Percentiles rank a stretch among this genome's conserved stretches.
Conservation (phyloP, 164 flowering plant genomes). For the Macadamia tetraphylla region DNA sequence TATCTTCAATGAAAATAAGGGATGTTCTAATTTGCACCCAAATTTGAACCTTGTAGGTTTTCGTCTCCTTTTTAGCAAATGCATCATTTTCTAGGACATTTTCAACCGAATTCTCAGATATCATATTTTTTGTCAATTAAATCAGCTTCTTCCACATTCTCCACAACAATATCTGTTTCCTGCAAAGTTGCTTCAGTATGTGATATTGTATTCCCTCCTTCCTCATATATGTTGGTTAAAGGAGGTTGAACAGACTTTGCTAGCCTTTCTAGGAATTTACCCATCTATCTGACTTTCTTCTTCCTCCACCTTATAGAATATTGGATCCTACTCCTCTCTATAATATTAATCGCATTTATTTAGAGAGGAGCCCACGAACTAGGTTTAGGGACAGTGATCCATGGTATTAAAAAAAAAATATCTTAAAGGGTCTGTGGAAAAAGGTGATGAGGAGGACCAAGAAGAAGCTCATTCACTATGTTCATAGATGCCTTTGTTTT, state of each 20-base stretch:
- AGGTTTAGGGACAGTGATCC: no score
- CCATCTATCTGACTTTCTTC: conserved; percentile 95
- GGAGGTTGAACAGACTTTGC: conserved; percentile 45
- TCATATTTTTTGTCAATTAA: conserved; percentile 14
- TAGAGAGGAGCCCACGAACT: no score
- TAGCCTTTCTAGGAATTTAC: conserved; percentile 52
- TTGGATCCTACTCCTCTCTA: no score
- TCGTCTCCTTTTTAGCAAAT: conserved; percentile 19
- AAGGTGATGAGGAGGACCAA: no score
- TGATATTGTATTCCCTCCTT: conserved; percentile 16
- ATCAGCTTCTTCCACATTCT: conserved; percentile 30
- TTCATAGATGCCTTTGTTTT: no score
- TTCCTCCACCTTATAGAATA: conserved; percentile 72
- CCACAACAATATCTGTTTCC: conserved; percentile 12
- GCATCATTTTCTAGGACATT: conserved; percentile 24
- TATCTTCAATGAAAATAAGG: conserved; percentile 60
- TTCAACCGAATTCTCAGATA: conserved; percentile 21
- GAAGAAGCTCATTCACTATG: no score
- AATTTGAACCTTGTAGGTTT: conserved; percentile 35
- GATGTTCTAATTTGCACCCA: conserved; percentile 84
- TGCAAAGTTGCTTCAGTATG: conserved; percentile 14
- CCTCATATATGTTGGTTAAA: conserved; percentile 27
- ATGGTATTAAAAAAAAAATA: no score
- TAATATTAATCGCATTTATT: no score
- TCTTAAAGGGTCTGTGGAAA: no score